Base-by-base conservation (phyloP, 495 filamentous ascomycete species). In the Bryoglossum gracile region DNA sequence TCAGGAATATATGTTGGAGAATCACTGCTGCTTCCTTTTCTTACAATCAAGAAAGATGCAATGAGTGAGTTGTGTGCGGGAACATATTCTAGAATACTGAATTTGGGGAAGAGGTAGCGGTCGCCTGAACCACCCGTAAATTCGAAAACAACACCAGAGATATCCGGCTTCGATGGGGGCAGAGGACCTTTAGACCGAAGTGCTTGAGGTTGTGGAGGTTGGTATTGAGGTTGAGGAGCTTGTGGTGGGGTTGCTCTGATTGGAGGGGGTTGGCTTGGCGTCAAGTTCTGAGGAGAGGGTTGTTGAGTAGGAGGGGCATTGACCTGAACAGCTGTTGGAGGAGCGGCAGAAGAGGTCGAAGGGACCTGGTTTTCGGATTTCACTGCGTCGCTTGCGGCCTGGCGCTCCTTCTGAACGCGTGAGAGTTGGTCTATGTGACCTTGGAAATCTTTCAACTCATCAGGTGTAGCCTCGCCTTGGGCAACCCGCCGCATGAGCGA, bases 401-500 rank as follows among this genome's bases (percentile, higher is more conserved):
- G 45, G 1, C 55, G 45, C n/a, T 52, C 33, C 46, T 57, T 57
- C 28, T 57, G 54, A 35, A 62, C 17, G 2, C 45, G 74, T 33
- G 87, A 90, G 25, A 99, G 80, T 43, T 89, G 84, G 58, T 95
- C 87, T 51, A 99, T 97, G 45, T 97, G 90, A 39, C 74, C 71
- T 62, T 99, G 94, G 60, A 99, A 99, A 50, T 81, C 76, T 48
- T 83, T 83, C 11, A 99, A 73, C 56, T 97, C 87, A 25, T 83
- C 75, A 42, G 79, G 77, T 2, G 78, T 76, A 2, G 94, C 94
- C 48, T 87, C 80, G 17, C 89, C 92, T 19, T 84, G 82, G 3
- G 94, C 94, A 8, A 99, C 94, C 10, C 90, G 81, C 58, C 87
- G 84, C 94, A 99, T 99, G 9, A 99, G 74, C n/a, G 82, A 81